Base-by-base conservation (phyloP, 306 rosid species). In the Cucumis melo region DNA sequence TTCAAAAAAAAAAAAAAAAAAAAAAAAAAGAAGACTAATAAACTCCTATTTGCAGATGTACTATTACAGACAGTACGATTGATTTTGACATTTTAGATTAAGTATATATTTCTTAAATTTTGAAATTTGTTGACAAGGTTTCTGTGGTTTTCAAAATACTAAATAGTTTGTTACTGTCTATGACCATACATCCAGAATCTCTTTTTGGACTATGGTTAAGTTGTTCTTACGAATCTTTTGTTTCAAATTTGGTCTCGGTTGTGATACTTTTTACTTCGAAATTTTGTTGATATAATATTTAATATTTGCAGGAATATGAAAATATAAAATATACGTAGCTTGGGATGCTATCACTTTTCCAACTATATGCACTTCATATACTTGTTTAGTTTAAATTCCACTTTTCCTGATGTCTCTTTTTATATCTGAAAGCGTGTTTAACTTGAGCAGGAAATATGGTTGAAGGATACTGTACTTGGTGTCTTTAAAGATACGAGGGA, bases 361-460 rank as follows among this genome's bases (percentile, higher is more conserved):
- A 29, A 39, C 79, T 41, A 32, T 80, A 39, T 75, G 44, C 82
- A 81, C 57, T 62, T 63, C 24, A 48, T 59, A 34, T 55, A 62
- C 79, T 48, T 79, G 50, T 66, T 32, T 32, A 32, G 36, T 32
- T 32, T 32, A 32, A 4, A 32, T 32, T 73, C 48, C n/a, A 16
- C 82, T 83, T 78, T 58, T 74, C 68, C 82, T 82, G 75, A 81
- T 72, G 81, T 78, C 16, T 79, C 74, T 84, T 82, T 89, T 86
- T 76, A 81, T 85, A 79, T 82, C 76, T 60, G 86, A 82, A 85
- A 74, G 78, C 80, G 84, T 82, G 81, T 86, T 90, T 88, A 79
- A 78, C 79, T 79, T 87, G 81, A 85, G 78, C 90, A 94, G 99
- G 98, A 95, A 90, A 79, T 76, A 82, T 95, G 99, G 99, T 84